Base-by-base conservation (phyloP, 768 basidiomycete genomes). In the Collybiopsis luxurians region DNA sequence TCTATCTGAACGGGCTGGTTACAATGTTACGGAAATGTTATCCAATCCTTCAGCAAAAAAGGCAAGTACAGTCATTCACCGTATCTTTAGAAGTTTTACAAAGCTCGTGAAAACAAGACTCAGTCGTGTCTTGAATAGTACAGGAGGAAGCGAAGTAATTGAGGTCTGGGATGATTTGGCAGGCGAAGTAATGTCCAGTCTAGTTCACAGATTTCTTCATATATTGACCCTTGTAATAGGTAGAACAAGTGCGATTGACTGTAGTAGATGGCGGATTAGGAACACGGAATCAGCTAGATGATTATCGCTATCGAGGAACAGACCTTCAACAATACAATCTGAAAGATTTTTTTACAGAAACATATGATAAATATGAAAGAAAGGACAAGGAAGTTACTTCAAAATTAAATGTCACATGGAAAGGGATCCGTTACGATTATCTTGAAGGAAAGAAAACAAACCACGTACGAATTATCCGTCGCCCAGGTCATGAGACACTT, bases 1-100 rank as follows among this genome's bases (percentile, higher is more conserved):
- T 80, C 0, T 75, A 73, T 44, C 78, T 73, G 71, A 62, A 64
- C 2, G 57, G 0, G 66, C 75, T 30, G 42, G 64, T 0, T 19
- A 53, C 0, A 50, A 49, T 0, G 19, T 58, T 77, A 10, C 28
- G 59, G 1, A 42, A 56, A 24, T 52, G 26, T 13, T 71, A 56
- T 61, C 71, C 69, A 0, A 59, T 61, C 12, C 36, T 73, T 7
- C 11, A 31, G 12, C 4, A 7, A 5, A 19, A 19, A 31, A 7
- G 23, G 17, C 19, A 48, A 48, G 46, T 31, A 27, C 11, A 48
- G 11, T 6, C 19, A 48, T 48, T 48, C 9, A 27, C 21, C 28
- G 27, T 48, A 4, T 13, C 21, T 27, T 48, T 27, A 19, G 46
- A 9, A 23, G 43, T 45, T 24, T 9, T n/a, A 23, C 4, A 47